A percentile compares a stretch with the other conserved stretches of the same genome.
phyloP scores from a whole-genome alignment of 768 basidiomycete genomes.

The Pulveroboletus sp. region DNA sequence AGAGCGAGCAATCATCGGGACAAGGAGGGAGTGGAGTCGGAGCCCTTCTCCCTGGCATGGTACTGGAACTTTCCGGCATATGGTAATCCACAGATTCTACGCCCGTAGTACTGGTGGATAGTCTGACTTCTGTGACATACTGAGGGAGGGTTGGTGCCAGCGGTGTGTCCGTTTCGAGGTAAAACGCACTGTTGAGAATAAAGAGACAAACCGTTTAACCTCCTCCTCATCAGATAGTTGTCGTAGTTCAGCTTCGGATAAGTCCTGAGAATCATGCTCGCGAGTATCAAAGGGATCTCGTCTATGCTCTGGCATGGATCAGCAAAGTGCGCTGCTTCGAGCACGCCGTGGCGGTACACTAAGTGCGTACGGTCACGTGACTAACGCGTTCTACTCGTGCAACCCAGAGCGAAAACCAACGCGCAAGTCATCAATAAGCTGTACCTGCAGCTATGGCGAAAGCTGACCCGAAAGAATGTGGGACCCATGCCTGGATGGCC shows the following conservation, averaged over 20 bases:
- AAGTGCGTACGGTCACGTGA: slow-evolving; percentile 23
- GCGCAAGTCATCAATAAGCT: background rate
- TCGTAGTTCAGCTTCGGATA: slow-evolving; percentile 52
- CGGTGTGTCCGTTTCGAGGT: background rate
- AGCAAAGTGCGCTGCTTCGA: too few relatives aligned
- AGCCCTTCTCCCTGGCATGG: background rate
- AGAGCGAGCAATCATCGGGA: slow-evolving; percentile 18
- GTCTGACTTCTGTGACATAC: slow-evolving; percentile 58
- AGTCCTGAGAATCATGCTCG: slow-evolving; percentile 19
- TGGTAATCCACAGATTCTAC: slow-evolving; percentile 15
- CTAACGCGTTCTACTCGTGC: slow-evolving; percentile 14
- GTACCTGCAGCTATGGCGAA: slow-evolving; percentile 7
- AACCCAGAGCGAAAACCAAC: background rate
- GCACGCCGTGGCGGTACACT: background rate
- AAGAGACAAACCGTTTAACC: slow-evolving; percentile 51
- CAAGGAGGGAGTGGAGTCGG: slow-evolving; percentile 2
- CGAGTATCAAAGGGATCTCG: background rate
- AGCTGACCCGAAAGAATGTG: slow-evolving; percentile 23
- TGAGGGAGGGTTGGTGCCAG: slow-evolving; percentile 19
- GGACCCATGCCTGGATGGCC: slow-evolving; percentile 68
- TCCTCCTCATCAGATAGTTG: slow-evolving; percentile 61
- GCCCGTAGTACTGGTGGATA: slow-evolving; percentile 28
- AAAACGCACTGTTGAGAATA: slow-evolving; percentile 57
- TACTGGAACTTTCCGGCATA: background rate
- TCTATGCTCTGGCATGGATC: slow-evolving; percentile 10